Base-by-base conservation (phyloP, 2,329 filamentous ascomycete genomes). In the Waltergamsia citrina region DNA sequence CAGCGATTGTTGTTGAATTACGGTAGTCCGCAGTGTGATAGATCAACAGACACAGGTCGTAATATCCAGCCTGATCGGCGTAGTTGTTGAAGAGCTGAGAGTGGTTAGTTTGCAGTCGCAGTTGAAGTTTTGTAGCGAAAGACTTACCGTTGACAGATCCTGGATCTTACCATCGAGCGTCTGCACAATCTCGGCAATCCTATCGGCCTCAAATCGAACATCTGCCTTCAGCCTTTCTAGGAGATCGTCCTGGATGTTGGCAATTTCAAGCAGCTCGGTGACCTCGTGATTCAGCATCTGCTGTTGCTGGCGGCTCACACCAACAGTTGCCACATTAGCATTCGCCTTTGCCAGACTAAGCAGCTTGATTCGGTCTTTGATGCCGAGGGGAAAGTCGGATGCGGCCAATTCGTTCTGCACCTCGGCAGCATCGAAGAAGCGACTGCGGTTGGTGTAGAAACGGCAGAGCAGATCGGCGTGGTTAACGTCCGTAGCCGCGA, bases 231-330 rank as follows among this genome's bases (percentile, higher is more conserved):
- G 63, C 29, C 85, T 74, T 51, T 87, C 81, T 17, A 96, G 58
- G 27, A 96, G 60, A 47, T 98, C 92, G 51, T 94, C 85, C 55
- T 98, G 92, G 34, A 98, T 92, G 49, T 92, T 90, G 11, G 88
- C 90, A 32, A 96, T 77, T 47, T 98, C 92, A 8, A 98, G 75
- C 29, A 93, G 68, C 44, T 92, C 87, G 3, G 79, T 79, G 17
- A 95, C 83, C 41, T 86, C 79, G 47, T 94, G 85, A 37, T 90
- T 74, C 19, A 96, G 67, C 39, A 87, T 71, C 55, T 95, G 92
- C 53, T 92, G 83, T 40, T 81, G 75, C 49, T 90, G 84, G 32
- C 85, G 74, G 43, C 79, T 77, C 42, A 93, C 71, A 18, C 85
- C 84, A 6, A 75, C 73, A 14, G 83, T 85, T 41, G 81, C 74